phyloP scores from a whole-genome alignment of 2,329 filamentous ascomycete genomes.

The Aspergillus sp. region DNA sequence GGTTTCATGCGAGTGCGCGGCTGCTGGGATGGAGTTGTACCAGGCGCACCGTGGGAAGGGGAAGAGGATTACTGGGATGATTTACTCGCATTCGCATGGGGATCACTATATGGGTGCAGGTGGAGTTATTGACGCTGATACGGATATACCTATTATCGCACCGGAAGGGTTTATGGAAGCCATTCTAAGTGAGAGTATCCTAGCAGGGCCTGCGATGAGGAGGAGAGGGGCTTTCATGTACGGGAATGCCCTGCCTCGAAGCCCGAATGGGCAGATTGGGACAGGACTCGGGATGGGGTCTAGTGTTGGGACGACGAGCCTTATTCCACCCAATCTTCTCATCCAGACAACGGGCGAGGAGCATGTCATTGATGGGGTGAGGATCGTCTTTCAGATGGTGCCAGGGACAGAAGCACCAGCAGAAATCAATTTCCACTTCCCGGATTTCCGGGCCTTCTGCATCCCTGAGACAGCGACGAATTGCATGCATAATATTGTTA shows the following conservation, averaged over 20 bases:
- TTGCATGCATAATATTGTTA: constrained; percentile 44
- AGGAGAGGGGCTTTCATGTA: constrained; percentile 43
- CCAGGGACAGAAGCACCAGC: constrained; percentile 45
- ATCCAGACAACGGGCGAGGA: constrained; percentile 35
- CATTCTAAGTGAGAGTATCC: constrained; percentile 41
- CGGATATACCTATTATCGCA: constrained; percentile 27
- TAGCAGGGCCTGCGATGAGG: constrained; percentile 42
- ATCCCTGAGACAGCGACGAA: constrained; percentile 43
- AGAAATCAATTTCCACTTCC: constrained; percentile 46
- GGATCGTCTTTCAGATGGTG: constrained; percentile 43
- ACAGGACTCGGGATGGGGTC: constrained; percentile 37
- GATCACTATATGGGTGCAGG: constrained; percentile 40
- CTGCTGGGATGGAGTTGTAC: constrained; percentile 37
- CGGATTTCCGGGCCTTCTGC: constrained; percentile 37
- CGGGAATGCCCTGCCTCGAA: constrained; percentile 30
- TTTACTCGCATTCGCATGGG: constrained; percentile 45
- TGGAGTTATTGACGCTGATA: constrained; percentile 11
- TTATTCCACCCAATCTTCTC: constrained; percentile 36
- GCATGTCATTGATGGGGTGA: constrained; percentile 34
- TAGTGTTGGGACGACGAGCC: constrained; percentile 25
- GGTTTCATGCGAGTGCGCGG: constrained; percentile 36
- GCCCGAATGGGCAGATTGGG: constrained; percentile 38
- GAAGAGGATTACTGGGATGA: constrained; percentile 31
- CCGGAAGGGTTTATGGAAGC: constrained; percentile 43
- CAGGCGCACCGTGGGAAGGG: constrained; percentile 16